These are phyloP conservation scores for Linnemannia exigua DNA, from an alignment of 192 early-diverging fungal genomes.

Conservation along the genomic window DNA sequence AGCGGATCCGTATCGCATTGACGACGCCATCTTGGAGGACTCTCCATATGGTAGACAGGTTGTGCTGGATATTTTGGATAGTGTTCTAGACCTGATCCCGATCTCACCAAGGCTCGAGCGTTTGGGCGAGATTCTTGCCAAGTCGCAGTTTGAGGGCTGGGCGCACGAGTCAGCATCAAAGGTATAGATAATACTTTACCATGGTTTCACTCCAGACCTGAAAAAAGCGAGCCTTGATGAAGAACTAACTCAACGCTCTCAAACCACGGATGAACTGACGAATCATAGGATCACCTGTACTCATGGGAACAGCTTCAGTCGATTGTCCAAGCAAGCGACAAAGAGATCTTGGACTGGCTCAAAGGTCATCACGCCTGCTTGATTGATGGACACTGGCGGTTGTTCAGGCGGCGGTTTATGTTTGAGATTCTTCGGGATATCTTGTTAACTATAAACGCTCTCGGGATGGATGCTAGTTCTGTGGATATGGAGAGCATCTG, in stretches of 20 bases:
- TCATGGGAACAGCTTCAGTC: slow-evolving; percentile 55
- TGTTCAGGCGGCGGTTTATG: slow-evolving; percentile 47
- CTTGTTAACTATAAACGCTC: slow-evolving; percentile 25
- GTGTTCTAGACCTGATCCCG: slow-evolving; percentile 59
- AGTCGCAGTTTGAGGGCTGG: slow-evolving; percentile 56
- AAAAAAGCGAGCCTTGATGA: too few relatives aligned
- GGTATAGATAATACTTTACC: slow-evolving; percentile 6
- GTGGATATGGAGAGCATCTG: slow-evolving; percentile 19
- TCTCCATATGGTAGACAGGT: slow-evolving; percentile 19
- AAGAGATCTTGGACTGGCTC: slow-evolving; percentile 58
- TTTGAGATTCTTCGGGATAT: slow-evolving; percentile 50
- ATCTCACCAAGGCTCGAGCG: slow-evolving; percentile 60
- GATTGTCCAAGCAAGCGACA: slow-evolving; percentile 63
- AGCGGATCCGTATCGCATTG: background rate
- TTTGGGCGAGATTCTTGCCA: slow-evolving; percentile 45
- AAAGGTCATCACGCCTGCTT: slow-evolving; percentile 54
- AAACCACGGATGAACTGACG: too few relatives aligned
- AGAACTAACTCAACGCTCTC: too few relatives aligned
- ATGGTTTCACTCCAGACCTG: too few relatives aligned
- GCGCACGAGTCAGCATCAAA: slow-evolving; percentile 44
- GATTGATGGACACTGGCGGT: slow-evolving; percentile 47
- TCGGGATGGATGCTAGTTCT: slow-evolving; percentile 19
- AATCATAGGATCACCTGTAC: slow-evolving; percentile 42
- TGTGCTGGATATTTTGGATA: slow-evolving; percentile 57
- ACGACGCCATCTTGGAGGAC: background rate